Percentiles rank a stretch among this genome's conserved stretches.
Evolutionary conservation across 139 green algal species (phyloP).

Genomic region (Coccomyxa sp.): DNA sequence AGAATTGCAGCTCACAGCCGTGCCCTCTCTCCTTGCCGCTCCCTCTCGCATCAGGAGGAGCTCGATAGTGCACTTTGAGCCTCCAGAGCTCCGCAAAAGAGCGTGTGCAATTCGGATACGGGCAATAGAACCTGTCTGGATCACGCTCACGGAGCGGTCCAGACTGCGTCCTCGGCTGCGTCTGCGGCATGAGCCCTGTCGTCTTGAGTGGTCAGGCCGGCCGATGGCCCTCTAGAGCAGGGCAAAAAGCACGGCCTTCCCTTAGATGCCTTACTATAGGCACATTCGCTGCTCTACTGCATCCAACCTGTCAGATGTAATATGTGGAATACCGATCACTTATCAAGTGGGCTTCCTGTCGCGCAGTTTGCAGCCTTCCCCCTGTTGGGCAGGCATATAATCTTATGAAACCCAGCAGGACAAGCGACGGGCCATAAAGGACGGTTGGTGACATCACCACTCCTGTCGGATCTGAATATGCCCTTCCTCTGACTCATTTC

Average conservation of each 20-base stretch:
- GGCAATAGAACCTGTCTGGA: conserved; percentile 39
- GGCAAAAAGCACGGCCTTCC: neutral
- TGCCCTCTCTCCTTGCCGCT: conserved; percentile 80
- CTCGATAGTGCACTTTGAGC: conserved; percentile 63
- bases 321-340: neutral
- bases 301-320: too few species aligned
- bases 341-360: neutral
- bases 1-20: conserved; percentile 72
- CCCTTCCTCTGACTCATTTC: too few species aligned
- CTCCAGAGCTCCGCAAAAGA: conserved; percentile 81
- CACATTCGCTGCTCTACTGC: too few species aligned
- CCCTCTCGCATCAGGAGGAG: conserved; percentile 73
- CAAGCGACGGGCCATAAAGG: neutral
- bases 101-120: conserved; percentile 67
- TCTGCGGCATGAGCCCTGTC: neutral
- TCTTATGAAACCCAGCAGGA: neutral
- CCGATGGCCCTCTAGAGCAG: neutral
- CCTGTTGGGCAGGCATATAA: neutral
- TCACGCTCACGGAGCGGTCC: neutral
- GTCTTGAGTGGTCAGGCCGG: neutral
- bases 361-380: neutral
- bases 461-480: too few species aligned
- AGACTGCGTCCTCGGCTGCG: too few species aligned
- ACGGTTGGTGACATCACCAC: neutral
- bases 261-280: too few species aligned